Conservation (phyloP, 176 grass and related monocot species). For the Oryza punctata region DNA sequence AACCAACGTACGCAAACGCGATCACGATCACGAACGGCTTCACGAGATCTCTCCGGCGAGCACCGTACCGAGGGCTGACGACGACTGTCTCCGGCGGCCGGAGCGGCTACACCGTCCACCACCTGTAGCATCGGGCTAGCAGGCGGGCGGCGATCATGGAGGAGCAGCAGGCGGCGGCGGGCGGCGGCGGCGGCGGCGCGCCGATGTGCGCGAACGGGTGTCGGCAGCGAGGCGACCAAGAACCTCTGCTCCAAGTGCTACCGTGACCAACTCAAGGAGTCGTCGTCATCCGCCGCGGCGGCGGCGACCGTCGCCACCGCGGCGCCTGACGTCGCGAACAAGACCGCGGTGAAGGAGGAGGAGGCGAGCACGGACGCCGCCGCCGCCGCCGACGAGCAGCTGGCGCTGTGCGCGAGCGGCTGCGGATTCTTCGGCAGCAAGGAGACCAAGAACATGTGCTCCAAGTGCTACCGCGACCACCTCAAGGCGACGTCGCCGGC, state of each 20-base stretch:
- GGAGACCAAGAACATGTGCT: constrained; percentile 42
- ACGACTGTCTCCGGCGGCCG: background rate
- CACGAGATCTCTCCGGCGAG: no score
- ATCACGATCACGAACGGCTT: background rate
- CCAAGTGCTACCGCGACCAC: constrained; percentile 45
- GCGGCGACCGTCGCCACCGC: background rate
- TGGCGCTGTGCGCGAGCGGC: constrained; percentile 35
- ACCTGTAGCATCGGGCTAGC: background rate
- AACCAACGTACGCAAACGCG: background rate
- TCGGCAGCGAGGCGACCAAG: constrained; percentile 40
- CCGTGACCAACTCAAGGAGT: background rate
- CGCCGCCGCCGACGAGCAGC: background rate
- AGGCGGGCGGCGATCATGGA: background rate
- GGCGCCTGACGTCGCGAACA: background rate
- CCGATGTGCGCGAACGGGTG: constrained; percentile 42
- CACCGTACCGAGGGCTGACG: no score
- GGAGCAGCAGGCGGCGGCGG: background rate
- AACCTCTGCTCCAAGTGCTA: constrained; percentile 58
- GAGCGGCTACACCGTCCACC: no score
- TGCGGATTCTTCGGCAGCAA: constrained; percentile 54
- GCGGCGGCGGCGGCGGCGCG: background rate
- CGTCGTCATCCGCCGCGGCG: background rate
- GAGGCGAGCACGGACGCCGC: background rate
- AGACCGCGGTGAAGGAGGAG: no score
- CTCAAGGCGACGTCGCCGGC: background rate